phyloP scores from a whole-genome alignment of 2,329 filamentous ascomycete species.

The Mycogone perniciosa region DNA sequence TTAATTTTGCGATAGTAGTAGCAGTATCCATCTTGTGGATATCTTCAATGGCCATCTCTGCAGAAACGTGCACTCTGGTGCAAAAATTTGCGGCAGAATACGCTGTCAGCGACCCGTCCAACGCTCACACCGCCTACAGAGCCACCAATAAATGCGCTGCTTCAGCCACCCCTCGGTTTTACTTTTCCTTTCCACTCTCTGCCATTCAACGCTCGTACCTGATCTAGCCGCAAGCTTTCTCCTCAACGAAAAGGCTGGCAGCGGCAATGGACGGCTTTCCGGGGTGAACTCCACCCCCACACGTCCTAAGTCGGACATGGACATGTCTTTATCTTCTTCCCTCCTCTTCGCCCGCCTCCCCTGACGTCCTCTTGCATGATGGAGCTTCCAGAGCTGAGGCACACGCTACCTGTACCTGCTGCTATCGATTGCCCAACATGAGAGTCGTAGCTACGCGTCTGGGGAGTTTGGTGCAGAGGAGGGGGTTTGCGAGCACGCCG shows the following conservation, averaged over 20 bases:
- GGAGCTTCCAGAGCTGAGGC: neutral
- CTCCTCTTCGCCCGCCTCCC: neutral
- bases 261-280: conserved; percentile 33
- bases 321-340: neutral
- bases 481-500: conserved; percentile 46
- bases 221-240: neutral
- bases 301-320: conserved; percentile 4
- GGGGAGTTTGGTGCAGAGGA: conserved; percentile 30
- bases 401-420: neutral
- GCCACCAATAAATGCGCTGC: neutral
- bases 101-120: neutral
- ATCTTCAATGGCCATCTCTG: too few relatives aligned
- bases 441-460: conserved; percentile 19
- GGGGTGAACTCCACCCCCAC: conserved; percentile 19
- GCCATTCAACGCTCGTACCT: neutral
- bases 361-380: neutral
- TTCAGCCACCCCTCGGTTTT: neutral
- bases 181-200: neutral
- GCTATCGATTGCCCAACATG: conserved; percentile 12
- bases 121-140: neutral
- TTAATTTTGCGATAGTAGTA: too few relatives aligned
- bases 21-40: too few relatives aligned
- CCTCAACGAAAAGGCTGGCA: conserved; percentile 20
- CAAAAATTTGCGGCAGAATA: neutral
- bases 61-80: too few relatives aligned